Conservation (phyloP, 331 rosid genomes). For the Spiraea crenata region DNA sequence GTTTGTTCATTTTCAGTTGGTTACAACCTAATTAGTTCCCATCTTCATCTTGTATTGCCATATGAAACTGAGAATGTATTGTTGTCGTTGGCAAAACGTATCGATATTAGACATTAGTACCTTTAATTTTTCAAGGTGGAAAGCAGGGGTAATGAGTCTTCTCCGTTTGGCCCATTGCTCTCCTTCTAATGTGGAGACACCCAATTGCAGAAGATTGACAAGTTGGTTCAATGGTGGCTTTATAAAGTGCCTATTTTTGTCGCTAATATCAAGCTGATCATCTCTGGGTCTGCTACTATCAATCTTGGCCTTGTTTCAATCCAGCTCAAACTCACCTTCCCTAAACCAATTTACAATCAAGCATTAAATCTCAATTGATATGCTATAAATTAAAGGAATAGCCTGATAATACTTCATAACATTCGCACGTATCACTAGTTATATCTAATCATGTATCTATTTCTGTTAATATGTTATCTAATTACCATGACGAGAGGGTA, state of each 20-base stretch:
- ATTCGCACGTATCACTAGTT: no score
- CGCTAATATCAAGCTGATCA: conserved; percentile 30
- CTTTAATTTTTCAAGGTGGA: conserved; percentile 43
- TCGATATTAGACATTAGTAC: neutral
- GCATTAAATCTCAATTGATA: neutral
- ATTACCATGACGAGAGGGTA: no score
- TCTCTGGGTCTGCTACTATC: conserved; percentile 33
- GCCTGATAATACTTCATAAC: no score
- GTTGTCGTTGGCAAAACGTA: no score
- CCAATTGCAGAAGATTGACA: conserved; percentile 29
- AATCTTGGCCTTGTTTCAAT: conserved; percentile 35
- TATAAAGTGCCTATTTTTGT: conserved; percentile 31
- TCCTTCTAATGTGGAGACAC: conserved; percentile 43
- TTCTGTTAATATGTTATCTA: no score
- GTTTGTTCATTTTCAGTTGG: neutral
- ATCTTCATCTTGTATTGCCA: no score
- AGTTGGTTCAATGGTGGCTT: conserved; percentile 40
- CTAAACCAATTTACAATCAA: neutral
- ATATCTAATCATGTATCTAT: no score
- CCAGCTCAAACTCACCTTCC: conserved; percentile 40
- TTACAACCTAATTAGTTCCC: no score
- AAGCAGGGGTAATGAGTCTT: conserved; percentile 38
- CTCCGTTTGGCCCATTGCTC: conserved; percentile 40
- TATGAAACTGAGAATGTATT: no score
- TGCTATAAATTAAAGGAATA: no score